A percentile compares a stretch with the other conserved stretches of the same genome.
Conservation (phyloP, 176 grass and related monocot species). For the Elymus sibiricus region DNA sequence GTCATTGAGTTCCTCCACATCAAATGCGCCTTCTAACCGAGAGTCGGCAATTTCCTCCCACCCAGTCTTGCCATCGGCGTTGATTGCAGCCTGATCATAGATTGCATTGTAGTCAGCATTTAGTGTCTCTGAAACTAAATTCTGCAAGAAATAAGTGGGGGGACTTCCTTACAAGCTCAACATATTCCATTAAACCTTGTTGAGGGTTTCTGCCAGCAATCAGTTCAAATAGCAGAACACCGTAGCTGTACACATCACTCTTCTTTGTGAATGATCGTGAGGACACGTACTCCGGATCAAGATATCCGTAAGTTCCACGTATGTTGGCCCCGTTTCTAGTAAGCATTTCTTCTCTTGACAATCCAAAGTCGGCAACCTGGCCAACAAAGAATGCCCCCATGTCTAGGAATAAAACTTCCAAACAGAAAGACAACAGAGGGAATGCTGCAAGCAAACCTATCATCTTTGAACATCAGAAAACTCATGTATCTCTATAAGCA, state of each 20-base stretch:
- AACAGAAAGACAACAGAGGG: background rate
- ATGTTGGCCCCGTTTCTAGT: slow-evolving; percentile 65
- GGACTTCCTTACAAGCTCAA: slow-evolving; percentile 72
- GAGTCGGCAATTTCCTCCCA: slow-evolving; percentile 93
- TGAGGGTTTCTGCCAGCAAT: slow-evolving; percentile 89
- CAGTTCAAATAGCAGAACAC: slow-evolving; percentile 88
- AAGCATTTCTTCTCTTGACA: slow-evolving; percentile 88
- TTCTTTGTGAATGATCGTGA: slow-evolving; percentile 92
- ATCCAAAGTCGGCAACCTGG: slow-evolving; percentile 96
- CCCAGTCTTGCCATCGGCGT: slow-evolving; percentile 59
- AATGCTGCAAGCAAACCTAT: background rate
- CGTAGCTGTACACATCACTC: slow-evolving; percentile 97
- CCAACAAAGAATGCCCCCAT: slow-evolving; percentile 13
- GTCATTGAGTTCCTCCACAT: slow-evolving; percentile 75
- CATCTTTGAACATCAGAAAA: slow-evolving; percentile 7
- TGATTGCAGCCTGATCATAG: slow-evolving; percentile 72
- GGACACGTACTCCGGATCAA: slow-evolving; percentile 90
- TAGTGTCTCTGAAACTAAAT: slow-evolving; percentile 8
- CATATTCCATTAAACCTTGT: slow-evolving; percentile 98
- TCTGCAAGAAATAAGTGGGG: background rate
- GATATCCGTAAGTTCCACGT: slow-evolving; percentile 84
- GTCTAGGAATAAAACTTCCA: slow-evolving; percentile 20
- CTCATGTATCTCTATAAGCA: background rate
- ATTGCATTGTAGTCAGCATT: slow-evolving; percentile 22
- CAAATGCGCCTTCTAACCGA: slow-evolving; percentile 58